Percentiles rank a stretch among this genome's conserved stretches.
These are phyloP conservation scores for Trichopus zeylanicus DNA, from an alignment of 116 monocot species.

Conservation along the genomic window DNA sequence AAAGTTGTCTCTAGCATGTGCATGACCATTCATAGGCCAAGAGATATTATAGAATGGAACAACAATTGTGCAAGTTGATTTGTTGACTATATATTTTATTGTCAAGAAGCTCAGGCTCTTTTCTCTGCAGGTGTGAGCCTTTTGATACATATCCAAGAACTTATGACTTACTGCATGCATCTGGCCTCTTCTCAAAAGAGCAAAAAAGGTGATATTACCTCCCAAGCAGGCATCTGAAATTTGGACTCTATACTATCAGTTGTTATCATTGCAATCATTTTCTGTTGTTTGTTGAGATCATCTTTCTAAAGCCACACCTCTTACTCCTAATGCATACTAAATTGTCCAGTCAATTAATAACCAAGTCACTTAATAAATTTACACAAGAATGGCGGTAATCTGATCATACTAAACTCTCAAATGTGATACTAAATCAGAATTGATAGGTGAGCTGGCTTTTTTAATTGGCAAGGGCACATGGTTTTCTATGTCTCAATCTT, in stretches of 20 bases:
- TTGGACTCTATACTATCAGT: background rate
- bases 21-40: background rate
- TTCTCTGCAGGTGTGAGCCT: conserved; percentile 50
- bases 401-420: too few species aligned
- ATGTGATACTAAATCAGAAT: too few species aligned
- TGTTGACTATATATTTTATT: background rate
- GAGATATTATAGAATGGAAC: background rate
- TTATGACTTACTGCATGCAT: conserved; percentile 61
- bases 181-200: conserved; percentile 54
- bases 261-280: background rate
- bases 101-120: background rate
- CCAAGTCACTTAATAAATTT: too few species aligned
- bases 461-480: background rate
- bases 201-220: conserved; percentile 31
- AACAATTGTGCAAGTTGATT: background rate
- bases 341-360: too few species aligned
- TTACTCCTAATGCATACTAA: too few species aligned
- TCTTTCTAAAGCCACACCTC: background rate
- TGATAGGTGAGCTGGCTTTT: too few species aligned
- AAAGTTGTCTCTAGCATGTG: background rate
- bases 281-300: too few species aligned
- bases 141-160: conserved; percentile 84
- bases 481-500: background rate
- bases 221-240: background rate
- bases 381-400: too few species aligned